Evolutionary conservation across 1,284 basidiomycete species (phyloP), one percentile per base, ranked within the genome.

Genomic region (Cystobasidium sp.): DNA sequence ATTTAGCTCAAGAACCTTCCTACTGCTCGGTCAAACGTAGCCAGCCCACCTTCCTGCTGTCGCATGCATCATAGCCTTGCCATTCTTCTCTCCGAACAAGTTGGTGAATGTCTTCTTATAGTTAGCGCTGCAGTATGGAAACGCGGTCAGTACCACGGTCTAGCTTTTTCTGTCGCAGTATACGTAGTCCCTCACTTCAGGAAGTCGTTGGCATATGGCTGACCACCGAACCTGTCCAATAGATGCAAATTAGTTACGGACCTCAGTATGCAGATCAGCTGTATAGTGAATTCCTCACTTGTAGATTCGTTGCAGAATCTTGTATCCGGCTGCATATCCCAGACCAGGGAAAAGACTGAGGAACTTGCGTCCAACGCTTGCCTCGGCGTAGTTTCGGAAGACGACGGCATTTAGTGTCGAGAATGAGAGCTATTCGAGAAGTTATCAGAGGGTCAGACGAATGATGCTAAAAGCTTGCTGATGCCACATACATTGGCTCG

Each of bases 291-390:
- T 16, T 39, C 51, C 62, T 6, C 22, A 77, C 75, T 76, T 76
- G 89, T 97, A 97, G 80, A 96, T 88, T 65, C 93, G 88, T 84
- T 97, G 94, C 0, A 92, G 85, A 80, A 97, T 85, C 84, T 99
- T 99, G 89, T 99, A 99, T 0, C 94, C 94, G 43, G 94, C 96
- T 3, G 96, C 97, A 82, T 99, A 99, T 1, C 97, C 97, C 3
- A 99, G 89, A 77, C 96, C 96, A 39, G 97, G 96, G 86, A 99
- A 99, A 51, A 99, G 88, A 3, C 94, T 97, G 46, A 97, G 77
- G 80, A 96, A 87, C 82, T 93, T 94, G 37, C 65, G 59, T n/a
- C 80, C 80, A 7, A 79, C 63, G n/a, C 75, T 68, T 6, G 93
- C 91, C 1, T 86, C 82, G 6, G 94, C 91, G 67, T 91, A 86